Percentiles rank a stretch among this genome's conserved stretches.
Evolutionary conservation across 768 basidiomycete species (phyloP).

Genomic region (Termitomyces sp.): DNA sequence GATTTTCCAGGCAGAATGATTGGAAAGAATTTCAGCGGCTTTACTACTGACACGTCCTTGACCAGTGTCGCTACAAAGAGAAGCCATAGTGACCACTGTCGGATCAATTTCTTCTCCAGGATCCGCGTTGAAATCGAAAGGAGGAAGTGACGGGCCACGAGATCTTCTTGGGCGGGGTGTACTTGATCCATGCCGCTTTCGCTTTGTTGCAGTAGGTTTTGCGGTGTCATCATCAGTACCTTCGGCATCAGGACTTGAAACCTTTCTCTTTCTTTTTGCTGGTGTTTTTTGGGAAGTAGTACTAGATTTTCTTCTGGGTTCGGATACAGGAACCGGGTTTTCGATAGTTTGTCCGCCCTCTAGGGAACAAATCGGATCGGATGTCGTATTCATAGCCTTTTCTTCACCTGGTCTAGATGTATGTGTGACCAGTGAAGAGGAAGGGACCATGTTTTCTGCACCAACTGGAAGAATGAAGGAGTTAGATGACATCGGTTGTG

Average conservation of each 20-base stretch:
- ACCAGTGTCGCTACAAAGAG: conserved; percentile 72
- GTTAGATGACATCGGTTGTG: neutral
- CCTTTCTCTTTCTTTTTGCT: conserved; percentile 16
- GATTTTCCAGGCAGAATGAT: conserved; percentile 69
- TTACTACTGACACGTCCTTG: conserved; percentile 77
- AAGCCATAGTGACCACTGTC: conserved; percentile 79
- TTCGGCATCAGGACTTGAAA: conserved; percentile 10
- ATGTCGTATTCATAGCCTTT: neutral
- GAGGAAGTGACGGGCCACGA: conserved; percentile 46
- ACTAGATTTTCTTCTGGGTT: conserved; percentile 2
- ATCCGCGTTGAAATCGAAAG: conserved; percentile 53
- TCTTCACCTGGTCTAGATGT: neutral
- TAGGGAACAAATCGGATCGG: neutral
- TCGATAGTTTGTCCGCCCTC: neutral
- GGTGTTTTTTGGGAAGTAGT: neutral
- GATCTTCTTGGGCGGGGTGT: conserved; percentile 32
- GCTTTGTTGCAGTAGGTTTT: conserved; percentile 5
- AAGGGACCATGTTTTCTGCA: conserved; percentile 6
- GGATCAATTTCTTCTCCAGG: conserved; percentile 79
- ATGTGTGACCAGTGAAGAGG: neutral
- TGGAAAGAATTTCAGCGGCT: conserved; percentile 63
- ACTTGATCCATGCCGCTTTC: conserved; percentile 21
- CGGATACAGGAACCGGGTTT: neutral
- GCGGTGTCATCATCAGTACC: conserved; percentile 12
- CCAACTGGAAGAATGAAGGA: conserved; percentile 1